Evolutionary conservation across 2,329 filamentous ascomycete genomes (phyloP).

Genomic region (Fusarium caatingaense): DNA sequence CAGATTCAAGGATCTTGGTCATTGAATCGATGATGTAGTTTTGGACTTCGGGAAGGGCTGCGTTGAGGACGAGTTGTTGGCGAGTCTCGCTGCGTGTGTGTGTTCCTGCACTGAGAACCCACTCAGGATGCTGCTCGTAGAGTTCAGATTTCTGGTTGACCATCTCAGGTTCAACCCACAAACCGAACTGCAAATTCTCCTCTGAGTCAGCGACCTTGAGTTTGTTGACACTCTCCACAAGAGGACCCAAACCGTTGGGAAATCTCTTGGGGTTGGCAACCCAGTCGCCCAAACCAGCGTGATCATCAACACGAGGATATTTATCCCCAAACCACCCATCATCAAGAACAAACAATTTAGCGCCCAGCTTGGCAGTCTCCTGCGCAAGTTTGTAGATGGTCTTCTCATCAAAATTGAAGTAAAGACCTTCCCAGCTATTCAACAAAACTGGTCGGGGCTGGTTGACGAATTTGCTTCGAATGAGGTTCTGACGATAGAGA

Average conservation of each 20-base stretch:
- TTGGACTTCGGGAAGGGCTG: conserved; percentile 70
- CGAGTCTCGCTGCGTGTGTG: conserved; percentile 67
- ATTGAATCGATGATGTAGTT: conserved; percentile 69
- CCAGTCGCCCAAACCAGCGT: conserved; percentile 73
- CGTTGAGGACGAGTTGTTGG: conserved; percentile 70
- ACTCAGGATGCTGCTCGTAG: conserved; percentile 72
- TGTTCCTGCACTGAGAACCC: conserved; percentile 67
- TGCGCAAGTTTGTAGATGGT: conserved; percentile 66
- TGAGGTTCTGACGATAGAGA: conserved; percentile 70
- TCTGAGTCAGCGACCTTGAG: conserved; percentile 60
- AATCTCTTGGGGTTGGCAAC: conserved; percentile 67
- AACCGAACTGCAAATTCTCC: conserved; percentile 66
- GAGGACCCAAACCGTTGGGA: conserved; percentile 64
- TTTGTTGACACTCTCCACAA: conserved; percentile 63
- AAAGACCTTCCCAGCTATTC: conserved; percentile 74
- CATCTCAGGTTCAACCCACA: conserved; percentile 78
- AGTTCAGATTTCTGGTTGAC: conserved; percentile 71
- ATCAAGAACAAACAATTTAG: conserved; percentile 73
- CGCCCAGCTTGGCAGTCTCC: conserved; percentile 67
- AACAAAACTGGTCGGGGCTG: conserved; percentile 66
- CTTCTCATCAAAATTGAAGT: conserved; percentile 67
- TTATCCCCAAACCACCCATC: conserved; percentile 74
- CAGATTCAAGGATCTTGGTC: conserved; percentile 63
- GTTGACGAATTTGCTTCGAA: conserved; percentile 65
- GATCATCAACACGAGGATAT: conserved; percentile 68